These are phyloP conservation scores for Penicillium sp. DNA, from an alignment of 2,329 filamentous ascomycete genomes.

Conservation along the genomic window DNA sequence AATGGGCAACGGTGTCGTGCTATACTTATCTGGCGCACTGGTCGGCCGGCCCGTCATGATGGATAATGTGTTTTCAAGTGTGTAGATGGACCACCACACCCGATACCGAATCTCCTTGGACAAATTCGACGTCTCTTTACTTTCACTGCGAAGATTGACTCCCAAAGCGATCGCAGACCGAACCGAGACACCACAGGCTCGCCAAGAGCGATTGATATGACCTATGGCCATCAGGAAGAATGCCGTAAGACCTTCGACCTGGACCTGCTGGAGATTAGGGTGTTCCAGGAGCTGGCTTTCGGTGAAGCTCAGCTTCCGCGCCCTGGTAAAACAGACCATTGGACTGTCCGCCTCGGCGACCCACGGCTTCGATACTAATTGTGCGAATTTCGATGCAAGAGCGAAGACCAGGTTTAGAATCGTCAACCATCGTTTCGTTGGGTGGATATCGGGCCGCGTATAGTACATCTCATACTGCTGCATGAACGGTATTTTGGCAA, in stretches of 20 bases:
- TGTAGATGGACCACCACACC: constrained; percentile 51
- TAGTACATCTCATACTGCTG: constrained; percentile 45
- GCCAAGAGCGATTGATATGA: constrained; percentile 53
- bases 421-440: constrained; percentile 47
- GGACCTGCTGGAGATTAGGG: constrained; percentile 50
- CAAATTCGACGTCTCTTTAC: constrained; percentile 36
- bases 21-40: constrained; percentile 41
- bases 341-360: constrained; percentile 17
- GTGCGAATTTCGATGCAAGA: constrained; percentile 40
- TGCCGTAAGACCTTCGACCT: constrained; percentile 46
- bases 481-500: constrained; percentile 46
- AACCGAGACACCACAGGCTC: constrained; percentile 45
- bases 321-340: constrained; percentile 47
- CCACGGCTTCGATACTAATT: constrained; percentile 38
- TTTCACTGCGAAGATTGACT: constrained; percentile 49
- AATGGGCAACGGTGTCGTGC: constrained; percentile 47
- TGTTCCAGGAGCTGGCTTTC: constrained; percentile 42
- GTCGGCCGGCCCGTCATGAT: constrained; percentile 50
- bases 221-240: constrained; percentile 47
- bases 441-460: constrained; percentile 35
- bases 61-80: constrained; percentile 47
- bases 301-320: constrained; percentile 45
- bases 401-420: constrained; percentile 53
- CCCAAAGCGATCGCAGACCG: constrained; percentile 48
- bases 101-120: constrained; percentile 50